Evolutionary conservation across 257 asterid genomes (phyloP).

Genomic region (Gentiana dahurica): DNA sequence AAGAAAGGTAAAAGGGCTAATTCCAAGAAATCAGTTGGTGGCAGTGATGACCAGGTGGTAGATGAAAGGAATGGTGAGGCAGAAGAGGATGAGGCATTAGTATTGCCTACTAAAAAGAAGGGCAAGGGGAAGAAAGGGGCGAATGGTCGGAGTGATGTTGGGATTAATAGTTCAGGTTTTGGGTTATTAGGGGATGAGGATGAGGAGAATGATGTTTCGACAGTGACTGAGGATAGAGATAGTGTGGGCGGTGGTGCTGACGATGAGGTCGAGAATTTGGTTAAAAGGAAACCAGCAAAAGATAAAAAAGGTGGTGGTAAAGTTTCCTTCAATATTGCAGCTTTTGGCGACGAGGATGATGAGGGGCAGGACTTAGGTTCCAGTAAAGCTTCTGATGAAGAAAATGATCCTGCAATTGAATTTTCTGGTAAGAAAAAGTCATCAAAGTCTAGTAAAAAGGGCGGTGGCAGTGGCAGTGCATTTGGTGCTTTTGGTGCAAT

Average conservation of each 20-base stretch:
- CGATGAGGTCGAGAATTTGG: constrained; percentile 15
- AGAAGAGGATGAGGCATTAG: constrained; percentile 37
- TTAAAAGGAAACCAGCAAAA: constrained; percentile 24
- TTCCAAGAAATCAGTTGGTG: constrained; percentile 20
- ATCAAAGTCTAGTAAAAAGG: constrained; percentile 24
- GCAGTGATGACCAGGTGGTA: constrained; percentile 31
- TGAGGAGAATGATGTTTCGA: constrained; percentile 23
- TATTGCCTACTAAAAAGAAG: constrained; percentile 46
- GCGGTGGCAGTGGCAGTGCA: constrained; percentile 20
- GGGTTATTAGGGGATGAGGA: constrained; percentile 49
- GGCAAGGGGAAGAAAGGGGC: constrained; percentile 50
- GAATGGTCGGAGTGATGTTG: constrained; percentile 19
- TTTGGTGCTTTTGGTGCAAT: constrained; percentile 19
- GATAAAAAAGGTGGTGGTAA: constrained; percentile 27
- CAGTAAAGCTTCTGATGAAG: constrained; percentile 36
- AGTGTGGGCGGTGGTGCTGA: constrained; percentile 13
- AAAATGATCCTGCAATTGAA: constrained; percentile 30
- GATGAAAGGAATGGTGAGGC: constrained; percentile 28
- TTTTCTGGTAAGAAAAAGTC: constrained; percentile 44
- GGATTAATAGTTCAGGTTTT: constrained; percentile 35
- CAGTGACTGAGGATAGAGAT: constrained; percentile 18
- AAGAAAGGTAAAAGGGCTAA: constrained; percentile 62
- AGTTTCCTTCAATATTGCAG: constrained; percentile 20
- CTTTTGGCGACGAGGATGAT: constrained; percentile 21
- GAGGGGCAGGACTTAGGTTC: constrained; percentile 6